Evolutionary conservation across 306 rosid genomes (phyloP), one percentile per base, ranked within the genome.

Genomic region (Mucuna pruriens): DNA sequence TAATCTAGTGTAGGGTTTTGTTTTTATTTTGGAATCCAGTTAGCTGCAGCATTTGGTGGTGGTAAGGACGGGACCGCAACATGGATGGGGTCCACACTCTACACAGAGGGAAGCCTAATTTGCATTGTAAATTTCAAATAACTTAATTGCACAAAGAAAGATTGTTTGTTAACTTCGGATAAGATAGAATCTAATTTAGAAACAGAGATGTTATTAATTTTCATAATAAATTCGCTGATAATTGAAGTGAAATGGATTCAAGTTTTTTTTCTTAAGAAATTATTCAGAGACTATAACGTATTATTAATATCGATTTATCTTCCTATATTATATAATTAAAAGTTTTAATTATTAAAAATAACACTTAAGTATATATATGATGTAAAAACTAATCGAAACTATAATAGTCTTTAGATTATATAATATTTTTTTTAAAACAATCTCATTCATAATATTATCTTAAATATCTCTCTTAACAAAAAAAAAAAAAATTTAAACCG

Each of bases 51-150:
- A 9, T 42, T 40, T 62, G 58, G 61, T 77, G 80, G 71, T 40
- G 23, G 74, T 23, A 26, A 34, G 22, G 76, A 15, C 77, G 80
- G 71, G 76, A 33, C 82, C 80, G 71, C 9, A 55, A 23, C 33
- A 78, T 13, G 20, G 48, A 17, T 52, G 29, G 61, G 52, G 57
- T 60, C 61, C 46, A 60, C 58, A 48, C 7, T 46, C 44, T 55
- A 23, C 64, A 68, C 8, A 13, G 15, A 13, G 15, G 31, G 40
- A 22, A 38, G 25, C 49, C 11, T 17, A 61, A 4, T 20, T 39
- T 45, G 67, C 45, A 42, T 39, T 31, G 68, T 38, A 36, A 68
- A 23, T 29, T 11, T 17, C 3, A 12, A 70, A 71, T 36, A 70
- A 22, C 23, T 63, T 19, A 4, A 16, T n/a, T n/a, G n/a, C n/a